A percentile compares a stretch with the other conserved stretches of the same genome.
phyloP scores from a whole-genome alignment of 495 filamentous ascomycete species.

The Penicillium cinerascens region DNA sequence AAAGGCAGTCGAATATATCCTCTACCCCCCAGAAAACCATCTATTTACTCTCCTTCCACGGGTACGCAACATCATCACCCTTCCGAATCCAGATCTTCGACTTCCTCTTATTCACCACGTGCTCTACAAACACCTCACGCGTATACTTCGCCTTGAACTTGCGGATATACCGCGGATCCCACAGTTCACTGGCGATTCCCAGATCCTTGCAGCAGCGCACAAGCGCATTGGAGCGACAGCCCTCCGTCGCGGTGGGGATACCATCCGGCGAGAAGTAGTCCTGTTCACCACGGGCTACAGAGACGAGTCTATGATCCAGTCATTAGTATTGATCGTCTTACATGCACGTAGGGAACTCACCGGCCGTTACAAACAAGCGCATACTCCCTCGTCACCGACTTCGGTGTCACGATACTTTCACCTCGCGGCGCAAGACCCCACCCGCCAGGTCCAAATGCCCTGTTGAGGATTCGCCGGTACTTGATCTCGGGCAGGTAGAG shows the following conservation, averaged over 20 bases:
- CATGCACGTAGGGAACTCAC: slow-evolving; percentile 50
- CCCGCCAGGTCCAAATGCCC: slow-evolving; percentile 88
- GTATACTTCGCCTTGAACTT: slow-evolving; percentile 63
- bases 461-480: slow-evolving; percentile 87
- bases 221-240: slow-evolving; percentile 93
- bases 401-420: slow-evolving; percentile 85
- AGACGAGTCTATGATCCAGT: slow-evolving; percentile 64
- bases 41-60: slow-evolving; percentile 65
- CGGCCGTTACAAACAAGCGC: slow-evolving; percentile 85
- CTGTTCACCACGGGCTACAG: slow-evolving; percentile 90
- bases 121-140: slow-evolving; percentile 77
- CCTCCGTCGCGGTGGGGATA: slow-evolving; percentile 95
- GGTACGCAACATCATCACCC: slow-evolving; percentile 74
- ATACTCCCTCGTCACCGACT: slow-evolving; percentile 90
- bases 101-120: slow-evolving; percentile 80
- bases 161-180: slow-evolving; percentile 91
- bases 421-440: slow-evolving; percentile 92
- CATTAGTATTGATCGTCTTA: background rate
- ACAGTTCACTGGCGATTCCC: slow-evolving; percentile 89
- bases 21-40: slow-evolving; percentile 11
- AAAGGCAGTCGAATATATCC: background rate
- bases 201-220: slow-evolving; percentile 98
- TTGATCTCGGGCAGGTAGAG: slow-evolving; percentile 98
- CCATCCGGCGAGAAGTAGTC: slow-evolving; percentile 89
- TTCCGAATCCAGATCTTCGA: slow-evolving; percentile 84